These are phyloP conservation scores for Syncephalastrum monosporum DNA, from an alignment of 371 early-diverging fungal genomes.

Conservation along the genomic window DNA sequence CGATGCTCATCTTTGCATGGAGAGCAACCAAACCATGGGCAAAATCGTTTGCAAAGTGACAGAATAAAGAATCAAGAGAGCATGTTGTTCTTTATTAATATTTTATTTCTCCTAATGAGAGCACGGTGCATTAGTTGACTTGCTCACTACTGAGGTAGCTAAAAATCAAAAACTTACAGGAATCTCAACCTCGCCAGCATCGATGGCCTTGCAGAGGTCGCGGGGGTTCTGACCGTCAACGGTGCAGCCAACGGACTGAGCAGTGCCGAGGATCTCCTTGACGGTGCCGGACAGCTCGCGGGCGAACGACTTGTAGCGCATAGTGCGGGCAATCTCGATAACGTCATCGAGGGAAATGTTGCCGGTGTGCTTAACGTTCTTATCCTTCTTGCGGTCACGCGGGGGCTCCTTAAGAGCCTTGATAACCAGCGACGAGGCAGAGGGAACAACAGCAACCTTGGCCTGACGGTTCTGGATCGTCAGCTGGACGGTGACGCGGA, in stretches of 20 bases:
- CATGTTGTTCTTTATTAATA: too few relatives aligned
- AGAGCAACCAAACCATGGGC: conserved; percentile 62
- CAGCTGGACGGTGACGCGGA: conserved; percentile 97
- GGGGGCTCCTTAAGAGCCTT: conserved; percentile 99
- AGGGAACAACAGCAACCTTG: conserved; percentile 95
- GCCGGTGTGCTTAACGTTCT: conserved; percentile 97
- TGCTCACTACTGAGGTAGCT: not conserved
- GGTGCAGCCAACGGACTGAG: conserved; percentile 95
- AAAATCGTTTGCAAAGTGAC: conserved; percentile 52
- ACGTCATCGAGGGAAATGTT: conserved; percentile 92
- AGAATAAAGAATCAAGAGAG: conserved; percentile 6
- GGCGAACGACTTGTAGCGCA: conserved; percentile 93
- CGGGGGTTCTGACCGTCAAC: conserved; percentile 54
- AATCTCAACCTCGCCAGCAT: conserved; percentile 80
- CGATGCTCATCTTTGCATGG: conserved; percentile 67
- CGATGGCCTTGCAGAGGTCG: conserved; percentile 48
- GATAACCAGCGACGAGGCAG: conserved; percentile 98
- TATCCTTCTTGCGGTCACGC: conserved; percentile 99
- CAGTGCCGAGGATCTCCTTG: conserved; percentile 98
- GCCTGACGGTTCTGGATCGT: conserved; percentile 99
- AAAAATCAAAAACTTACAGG: conserved; percentile 39
- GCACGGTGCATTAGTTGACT: conserved; percentile 6
- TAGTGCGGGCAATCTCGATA: conserved; percentile 96
- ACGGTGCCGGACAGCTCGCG: conserved; percentile 91
- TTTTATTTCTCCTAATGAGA: conserved; percentile 25